Evolutionary conservation across 2,329 filamentous ascomycete genomes (phyloP).

Genomic region (Aspergillus alliaceus): DNA sequence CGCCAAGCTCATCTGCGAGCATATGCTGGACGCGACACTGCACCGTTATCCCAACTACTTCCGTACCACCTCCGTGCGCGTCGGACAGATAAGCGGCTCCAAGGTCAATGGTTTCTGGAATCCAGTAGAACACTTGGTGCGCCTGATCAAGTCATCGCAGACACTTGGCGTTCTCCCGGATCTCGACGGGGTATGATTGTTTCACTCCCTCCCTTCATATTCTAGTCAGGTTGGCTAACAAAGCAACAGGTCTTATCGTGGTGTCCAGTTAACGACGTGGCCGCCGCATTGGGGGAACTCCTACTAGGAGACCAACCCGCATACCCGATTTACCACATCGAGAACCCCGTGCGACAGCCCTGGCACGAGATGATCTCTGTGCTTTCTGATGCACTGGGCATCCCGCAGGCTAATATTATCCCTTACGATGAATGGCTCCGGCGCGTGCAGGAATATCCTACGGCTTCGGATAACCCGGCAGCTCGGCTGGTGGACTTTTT

Average conservation of each 20-base stretch:
- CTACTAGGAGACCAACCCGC: constrained; percentile 12
- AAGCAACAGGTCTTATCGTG: constrained; percentile 35
- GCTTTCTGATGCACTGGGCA: constrained; percentile 34
- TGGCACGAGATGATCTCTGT: constrained; percentile 40
- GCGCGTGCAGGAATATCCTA: constrained; percentile 28
- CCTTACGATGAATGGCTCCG: constrained; percentile 43
- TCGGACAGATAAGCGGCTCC: constrained; percentile 56
- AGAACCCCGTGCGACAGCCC: constrained; percentile 46
- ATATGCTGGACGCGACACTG: constrained; percentile 51
- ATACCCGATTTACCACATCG: constrained; percentile 47
- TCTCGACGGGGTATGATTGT: constrained; percentile 36
- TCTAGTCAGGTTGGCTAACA: neutral
- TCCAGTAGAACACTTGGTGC: constrained; percentile 50
- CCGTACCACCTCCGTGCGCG: constrained; percentile 45
- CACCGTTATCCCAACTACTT: constrained; percentile 44
- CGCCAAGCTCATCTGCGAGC: constrained; percentile 53
- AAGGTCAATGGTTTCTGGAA: constrained; percentile 56
- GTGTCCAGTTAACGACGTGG: constrained; percentile 48
- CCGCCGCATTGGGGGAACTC: constrained; percentile 36
- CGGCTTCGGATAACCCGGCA: constrained; percentile 28
- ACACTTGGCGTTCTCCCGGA: constrained; percentile 45
- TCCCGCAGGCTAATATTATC: constrained; percentile 31
- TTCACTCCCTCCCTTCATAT: neutral
- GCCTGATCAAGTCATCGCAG: constrained; percentile 54
- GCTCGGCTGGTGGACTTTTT: constrained; percentile 30